phyloP scores from a whole-genome alignment of 2,329 filamentous ascomycete species.

The Alternaria hordeiaustralica region DNA sequence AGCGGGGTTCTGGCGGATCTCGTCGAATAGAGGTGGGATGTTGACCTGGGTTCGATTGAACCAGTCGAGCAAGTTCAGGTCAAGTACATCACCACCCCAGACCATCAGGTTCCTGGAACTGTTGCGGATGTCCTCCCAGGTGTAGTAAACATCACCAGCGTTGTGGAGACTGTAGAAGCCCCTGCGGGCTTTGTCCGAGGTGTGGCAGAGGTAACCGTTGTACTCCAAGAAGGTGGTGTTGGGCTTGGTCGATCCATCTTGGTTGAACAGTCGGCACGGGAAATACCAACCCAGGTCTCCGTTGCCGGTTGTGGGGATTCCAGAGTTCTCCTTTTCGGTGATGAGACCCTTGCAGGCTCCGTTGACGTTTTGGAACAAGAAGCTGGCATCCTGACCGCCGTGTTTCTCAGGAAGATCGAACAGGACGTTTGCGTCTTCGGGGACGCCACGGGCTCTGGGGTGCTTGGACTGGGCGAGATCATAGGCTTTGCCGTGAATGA shows the following conservation, averaged over 20 bases:
- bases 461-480: constrained; percentile 80
- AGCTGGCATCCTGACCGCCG: constrained; percentile 91
- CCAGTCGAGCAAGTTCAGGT: constrained; percentile 87
- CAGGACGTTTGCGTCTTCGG: constrained; percentile 76
- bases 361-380: constrained; percentile 98
- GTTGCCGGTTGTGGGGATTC: constrained; percentile 76
- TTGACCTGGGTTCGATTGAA: constrained; percentile 83
- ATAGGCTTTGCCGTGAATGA: constrained; percentile 92
- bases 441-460: constrained; percentile 79
- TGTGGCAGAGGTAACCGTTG: constrained; percentile 88
- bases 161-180: constrained; percentile 76
- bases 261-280: constrained; percentile 88
- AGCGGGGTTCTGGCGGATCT: constrained; percentile 73
- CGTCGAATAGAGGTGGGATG: constrained; percentile 78
- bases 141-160: constrained; percentile 90
- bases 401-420: constrained; percentile 84
- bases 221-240: constrained; percentile 80
- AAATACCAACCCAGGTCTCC: constrained; percentile 92
- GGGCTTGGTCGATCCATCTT: constrained; percentile 82
- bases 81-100: constrained; percentile 91
- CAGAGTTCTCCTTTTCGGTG: constrained; percentile 71
- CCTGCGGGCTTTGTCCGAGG: constrained; percentile 69
- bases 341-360: constrained; percentile 94
- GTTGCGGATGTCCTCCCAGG: constrained; percentile 93
- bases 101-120: constrained; percentile 87